Evolutionary conservation across 176 grass and related monocot genomes (phyloP), one percentile per base, ranked within the genome.

Genomic region (Carex pumila): DNA sequence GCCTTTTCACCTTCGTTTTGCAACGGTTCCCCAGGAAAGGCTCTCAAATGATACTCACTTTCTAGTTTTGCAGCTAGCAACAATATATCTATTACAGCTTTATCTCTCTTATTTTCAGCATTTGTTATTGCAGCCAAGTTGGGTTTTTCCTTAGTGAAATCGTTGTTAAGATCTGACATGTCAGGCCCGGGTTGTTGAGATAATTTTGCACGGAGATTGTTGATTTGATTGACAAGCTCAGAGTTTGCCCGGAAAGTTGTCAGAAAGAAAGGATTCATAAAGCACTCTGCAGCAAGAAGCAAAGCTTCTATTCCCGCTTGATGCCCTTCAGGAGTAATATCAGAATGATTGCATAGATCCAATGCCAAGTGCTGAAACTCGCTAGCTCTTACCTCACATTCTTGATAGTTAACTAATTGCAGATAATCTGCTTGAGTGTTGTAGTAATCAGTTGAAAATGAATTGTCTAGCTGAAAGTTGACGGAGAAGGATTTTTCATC

Each of bases 241-340:
- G 86, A 91, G 81, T 88, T 92, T 75, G 84, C 60, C 34, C 83
- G 87, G 80, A 91, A 90, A 62, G 85, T 85, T 61, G 90, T 54
- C 75, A 93, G 87, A 87, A 94, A 94, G 54, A 94, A 92, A 83
- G 95, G 95, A 81, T 94, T 98, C 84, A 94, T 84, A 71, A 88
- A 94, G 78, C 95, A 94, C 85, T 94, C 95, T 76, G 92, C 95
- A 85, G 95, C 95, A 64, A 98, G 88, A 61, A 94, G 79, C 53
- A 98, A 94, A 82, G 95, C 87, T 89, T 98, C 95, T 79, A 98
- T 94, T 83, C 90, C 92, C 58, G 91, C 90, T 85, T 94, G 87
- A 86, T 94, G 90, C 53, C 90, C 88, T 82, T 98, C 95, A 78
- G 81, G n/a, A 49, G 89, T 91, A 65, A 87, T 73, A 61, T 98